Evolutionary conservation across 23 red algal genomes (phyloP).

Genomic region (Agarophyton chilense): DNA sequence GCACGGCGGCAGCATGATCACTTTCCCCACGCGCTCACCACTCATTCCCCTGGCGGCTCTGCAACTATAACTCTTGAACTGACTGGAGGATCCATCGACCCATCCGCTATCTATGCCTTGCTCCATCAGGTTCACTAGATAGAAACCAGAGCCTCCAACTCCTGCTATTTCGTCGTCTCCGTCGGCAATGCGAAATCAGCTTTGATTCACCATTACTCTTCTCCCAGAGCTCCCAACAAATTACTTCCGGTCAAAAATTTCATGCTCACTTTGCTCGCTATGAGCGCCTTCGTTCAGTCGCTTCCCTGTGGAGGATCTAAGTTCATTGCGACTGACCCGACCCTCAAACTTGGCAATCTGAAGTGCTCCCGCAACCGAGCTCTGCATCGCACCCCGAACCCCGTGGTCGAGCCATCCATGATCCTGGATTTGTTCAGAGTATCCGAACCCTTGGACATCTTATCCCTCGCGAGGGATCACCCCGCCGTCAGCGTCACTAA

Average conservation of each 20-base stretch:
- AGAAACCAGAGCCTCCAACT: neutral
- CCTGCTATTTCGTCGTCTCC: neutral
- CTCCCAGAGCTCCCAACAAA: neutral
- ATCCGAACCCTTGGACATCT: neutral
- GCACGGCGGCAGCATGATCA: too few species aligned
- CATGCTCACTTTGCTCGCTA: neutral
- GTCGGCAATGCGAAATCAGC: neutral
- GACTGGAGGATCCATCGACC: too few species aligned
- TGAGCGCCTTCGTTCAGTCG: neutral
- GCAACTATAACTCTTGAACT: too few species aligned
- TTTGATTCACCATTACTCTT: neutral
- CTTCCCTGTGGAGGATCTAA: neutral
- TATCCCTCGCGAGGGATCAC: neutral
- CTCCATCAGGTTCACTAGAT: neutral
- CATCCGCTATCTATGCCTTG: neutral
- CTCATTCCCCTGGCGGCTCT: too few species aligned
- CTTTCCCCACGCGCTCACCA: too few species aligned
- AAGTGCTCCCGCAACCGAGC: neutral
- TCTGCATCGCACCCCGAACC: neutral
- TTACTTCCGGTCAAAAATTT: neutral
- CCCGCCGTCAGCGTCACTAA: slow-evolving; percentile 56
- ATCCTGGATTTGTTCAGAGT: slow-evolving; percentile 29
- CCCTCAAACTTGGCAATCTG: too few species aligned
- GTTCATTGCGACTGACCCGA: neutral
- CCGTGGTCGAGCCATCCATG: neutral